These are phyloP conservation scores for Hymenotorrendiella dingleyae DNA, from an alignment of 2,329 filamentous ascomycete genomes.

Conservation along the genomic window DNA sequence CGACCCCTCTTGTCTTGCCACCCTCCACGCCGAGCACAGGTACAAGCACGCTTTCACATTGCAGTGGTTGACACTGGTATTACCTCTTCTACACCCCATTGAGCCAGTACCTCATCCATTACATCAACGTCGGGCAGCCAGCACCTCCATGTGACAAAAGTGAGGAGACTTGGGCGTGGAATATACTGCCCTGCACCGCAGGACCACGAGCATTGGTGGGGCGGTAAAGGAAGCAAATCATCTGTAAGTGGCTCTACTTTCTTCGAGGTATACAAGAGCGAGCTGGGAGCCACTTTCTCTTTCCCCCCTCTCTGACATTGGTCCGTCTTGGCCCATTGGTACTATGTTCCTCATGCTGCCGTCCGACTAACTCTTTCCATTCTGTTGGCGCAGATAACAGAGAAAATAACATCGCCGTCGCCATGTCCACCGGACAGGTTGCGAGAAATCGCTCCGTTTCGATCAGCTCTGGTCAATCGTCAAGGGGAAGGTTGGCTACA, in stretches of 20 bases:
- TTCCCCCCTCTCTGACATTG: constrained; percentile 18
- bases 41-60: constrained; percentile 19
- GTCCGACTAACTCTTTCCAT: constrained; percentile 27
- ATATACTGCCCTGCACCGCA: constrained; percentile 31
- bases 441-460: constrained; percentile 55
- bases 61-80: constrained; percentile 20
- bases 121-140: constrained; percentile 20
- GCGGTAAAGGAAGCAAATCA: constrained; percentile 26
- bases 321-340: constrained; percentile 17
- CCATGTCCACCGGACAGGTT: constrained; percentile 52
- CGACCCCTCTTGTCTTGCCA: no score
- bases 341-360: constrained; percentile 21
- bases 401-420: constrained; percentile 32
- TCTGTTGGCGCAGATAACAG: constrained; percentile 24
- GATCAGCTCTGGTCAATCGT: constrained; percentile 50
- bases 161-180: constrained; percentile 29
- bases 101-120: constrained; percentile 17
- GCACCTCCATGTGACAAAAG: constrained; percentile 29
- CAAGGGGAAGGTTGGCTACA: constrained; percentile 36
- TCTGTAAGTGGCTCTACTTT: constrained; percentile 24
- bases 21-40: constrained; percentile 5
- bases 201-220: constrained; percentile 25
- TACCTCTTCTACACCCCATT: constrained; percentile 15
- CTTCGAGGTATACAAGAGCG: constrained; percentile 17
- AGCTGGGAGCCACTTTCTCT: constrained; percentile 12